Conservation (phyloP, 2,329 filamentous ascomycete species). For the Capronia coronata region DNA sequence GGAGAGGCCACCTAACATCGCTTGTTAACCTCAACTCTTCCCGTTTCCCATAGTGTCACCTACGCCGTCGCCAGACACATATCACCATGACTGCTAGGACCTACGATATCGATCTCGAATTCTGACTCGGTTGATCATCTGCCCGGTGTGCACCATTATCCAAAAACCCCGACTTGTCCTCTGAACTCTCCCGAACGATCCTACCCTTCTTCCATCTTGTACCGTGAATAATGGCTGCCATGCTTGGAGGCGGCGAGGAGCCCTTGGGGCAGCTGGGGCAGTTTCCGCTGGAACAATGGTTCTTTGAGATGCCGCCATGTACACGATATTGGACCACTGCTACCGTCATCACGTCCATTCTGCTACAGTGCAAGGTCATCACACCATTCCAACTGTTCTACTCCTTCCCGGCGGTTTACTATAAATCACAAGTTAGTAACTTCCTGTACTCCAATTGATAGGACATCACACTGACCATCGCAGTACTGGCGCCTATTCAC, state of each 20-base stretch:
- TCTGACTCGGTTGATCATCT: constrained; percentile 16
- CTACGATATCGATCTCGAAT: constrained; percentile 18
- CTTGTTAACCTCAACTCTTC: constrained; percentile 2
- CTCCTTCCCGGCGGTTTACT: constrained; percentile 84
- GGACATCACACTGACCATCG: constrained; percentile 9
- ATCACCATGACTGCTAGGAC: constrained; percentile 18
- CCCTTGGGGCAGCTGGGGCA: constrained; percentile 42
- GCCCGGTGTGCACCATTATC: constrained; percentile 17
- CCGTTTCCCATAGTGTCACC: constrained; percentile 17
- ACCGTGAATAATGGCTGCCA: constrained; percentile 21
- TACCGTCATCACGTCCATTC: constrained; percentile 74
- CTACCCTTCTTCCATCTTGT: constrained; percentile 16
- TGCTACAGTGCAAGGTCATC: constrained; percentile 89
- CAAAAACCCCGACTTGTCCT: constrained; percentile 17
- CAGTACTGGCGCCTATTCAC: constrained; percentile 96
- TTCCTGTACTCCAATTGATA: not conserved
- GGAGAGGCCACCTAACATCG: constrained; percentile 17
- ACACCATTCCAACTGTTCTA: constrained; percentile 96
- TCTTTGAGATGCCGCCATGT: constrained; percentile 96
- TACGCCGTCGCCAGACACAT: constrained; percentile 14
- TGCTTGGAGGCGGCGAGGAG: constrained; percentile 21
- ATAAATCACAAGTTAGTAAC: constrained; percentile 73
- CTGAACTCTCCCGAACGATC: constrained; percentile 15
- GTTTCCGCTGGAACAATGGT: constrained; percentile 91
- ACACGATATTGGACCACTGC: constrained; percentile 96